Evolutionary conservation across 176 grass and related monocot genomes (phyloP), one percentile per base, ranked within the genome.

Genomic region (Typha latifolia): DNA sequence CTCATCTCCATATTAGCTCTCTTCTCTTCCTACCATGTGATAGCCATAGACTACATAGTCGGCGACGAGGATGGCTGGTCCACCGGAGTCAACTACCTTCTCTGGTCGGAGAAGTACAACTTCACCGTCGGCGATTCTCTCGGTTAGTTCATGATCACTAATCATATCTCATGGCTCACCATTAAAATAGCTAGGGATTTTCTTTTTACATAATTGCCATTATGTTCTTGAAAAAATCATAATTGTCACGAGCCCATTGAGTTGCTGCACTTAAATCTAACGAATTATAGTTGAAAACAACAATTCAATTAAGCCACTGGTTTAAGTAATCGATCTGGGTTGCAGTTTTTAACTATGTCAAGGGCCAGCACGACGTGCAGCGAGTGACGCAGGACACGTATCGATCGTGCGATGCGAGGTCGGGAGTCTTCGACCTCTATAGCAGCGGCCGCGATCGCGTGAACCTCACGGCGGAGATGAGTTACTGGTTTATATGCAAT

Each of bases 71-170:
- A 64, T 4, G 62, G 62, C 2, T 64, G 62, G 62, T 18, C 26
- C 15, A 55, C 7, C 51, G 51, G 37, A 10, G 10, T 43, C 37
- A 43, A 43, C 37, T 43, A 43, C 37, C 37, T 43, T 43, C 29
- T 61, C 12, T 64, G 62, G 62, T 14, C 62, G 6, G 29, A 64
- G 51, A 55, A 8, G 15, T 3, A 55, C 51, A 55, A 19, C 85
- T 92, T 92, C 85, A 92, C 83, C 72, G 67, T 76, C 81, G 88
- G 83, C 69, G 88, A 92, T 72, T 74, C 86, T 10, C 83, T 97
- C 6, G 48, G 88, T 97, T 68, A 43, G 75, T 37, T 66, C 14
- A 29, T 61, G 49, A 11, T 48, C 21, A n/a, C 5, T 10, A 14
- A 34, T 10, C 10, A 34, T 10, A 43, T 43, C 37, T 43, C 37